phyloP scores from a whole-genome alignment of 1,284 basidiomycete genomes.

The Microbotryum saponariae region DNA sequence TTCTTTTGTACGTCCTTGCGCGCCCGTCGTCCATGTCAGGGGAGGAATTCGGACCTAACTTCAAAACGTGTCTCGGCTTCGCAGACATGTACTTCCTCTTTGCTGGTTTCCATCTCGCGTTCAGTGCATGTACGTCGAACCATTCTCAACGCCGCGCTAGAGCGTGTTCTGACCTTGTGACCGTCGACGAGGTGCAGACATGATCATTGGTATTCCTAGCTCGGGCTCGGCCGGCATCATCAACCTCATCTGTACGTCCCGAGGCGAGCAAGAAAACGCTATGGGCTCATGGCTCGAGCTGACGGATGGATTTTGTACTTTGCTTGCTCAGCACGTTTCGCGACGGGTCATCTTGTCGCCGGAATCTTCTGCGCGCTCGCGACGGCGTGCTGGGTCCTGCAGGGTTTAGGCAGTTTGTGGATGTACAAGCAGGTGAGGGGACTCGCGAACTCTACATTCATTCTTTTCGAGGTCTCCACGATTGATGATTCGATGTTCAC shows the following conservation, averaged over 20 bases:
- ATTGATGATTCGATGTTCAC: not conserved
- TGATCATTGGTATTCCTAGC: constrained; percentile 46
- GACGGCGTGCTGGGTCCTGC: constrained; percentile 77
- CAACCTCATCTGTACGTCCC: constrained; percentile 53
- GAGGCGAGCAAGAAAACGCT: not conserved
- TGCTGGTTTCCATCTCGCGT: constrained; percentile 84
- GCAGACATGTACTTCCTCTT: constrained; percentile 92
- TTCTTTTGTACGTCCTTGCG: not conserved
- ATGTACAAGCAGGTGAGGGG: constrained; percentile 65
- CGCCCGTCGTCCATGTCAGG: too few relatives aligned
- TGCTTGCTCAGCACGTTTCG: constrained; percentile 21
- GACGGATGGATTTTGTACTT: constrained; percentile 5
- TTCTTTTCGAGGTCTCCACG: not conserved
- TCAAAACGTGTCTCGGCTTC: constrained; percentile 24
- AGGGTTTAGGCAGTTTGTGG: constrained; percentile 71
- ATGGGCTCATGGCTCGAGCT: too few relatives aligned
- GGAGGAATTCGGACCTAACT: too few relatives aligned
- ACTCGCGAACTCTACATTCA: too few relatives aligned
- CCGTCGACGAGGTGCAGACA: constrained; percentile 41
- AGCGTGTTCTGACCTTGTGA: constrained; percentile 44
- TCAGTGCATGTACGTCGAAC: constrained; percentile 57
- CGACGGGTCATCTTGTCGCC: constrained; percentile 51
- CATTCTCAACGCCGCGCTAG: constrained; percentile 31
- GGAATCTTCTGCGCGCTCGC: constrained; percentile 70
- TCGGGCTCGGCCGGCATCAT: constrained; percentile 94